Conservation (phyloP, 176 grass and related monocot species). For the Paspalum vaginatum region DNA sequence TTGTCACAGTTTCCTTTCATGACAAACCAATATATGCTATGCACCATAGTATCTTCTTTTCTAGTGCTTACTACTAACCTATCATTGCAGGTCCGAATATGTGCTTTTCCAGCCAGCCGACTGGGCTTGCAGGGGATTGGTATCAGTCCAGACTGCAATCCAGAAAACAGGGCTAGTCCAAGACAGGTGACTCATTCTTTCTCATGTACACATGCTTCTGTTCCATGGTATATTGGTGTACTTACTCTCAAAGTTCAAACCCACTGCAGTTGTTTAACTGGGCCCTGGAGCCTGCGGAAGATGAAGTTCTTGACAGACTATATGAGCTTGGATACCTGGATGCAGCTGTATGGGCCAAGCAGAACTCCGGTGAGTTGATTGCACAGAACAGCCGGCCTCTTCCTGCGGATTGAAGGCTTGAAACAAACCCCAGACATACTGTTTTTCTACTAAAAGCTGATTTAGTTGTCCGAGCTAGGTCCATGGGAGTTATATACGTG, state of each 20-base stretch:
- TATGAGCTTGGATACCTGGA: slow-evolving; percentile 82
- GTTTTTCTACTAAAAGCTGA: neutral
- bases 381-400: slow-evolving; percentile 34
- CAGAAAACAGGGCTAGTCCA: slow-evolving; percentile 79
- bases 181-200: slow-evolving; percentile 66
- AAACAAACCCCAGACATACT: too few relatives aligned
- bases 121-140: slow-evolving; percentile 76
- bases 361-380: slow-evolving; percentile 48
- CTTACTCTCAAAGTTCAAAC: neutral
- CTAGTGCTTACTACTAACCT: neutral
- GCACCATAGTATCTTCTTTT: neutral
- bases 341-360: slow-evolving; percentile 76
- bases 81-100: slow-evolving; percentile 65
- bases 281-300: slow-evolving; percentile 95
- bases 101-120: slow-evolving; percentile 70
- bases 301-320: slow-evolving; percentile 76
- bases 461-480: neutral
- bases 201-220: neutral
- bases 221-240: neutral
- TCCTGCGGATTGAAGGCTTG: slow-evolving; percentile 17
- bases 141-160: slow-evolving; percentile 93
- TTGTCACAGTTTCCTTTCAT: neutral
- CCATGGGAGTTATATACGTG: neutral
- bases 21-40: neutral
- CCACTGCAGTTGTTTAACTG: slow-evolving; percentile 92